These are phyloP conservation scores for Colletotrichum caudatum DNA, from an alignment of 2,329 filamentous ascomycete genomes.

Conservation along the genomic window DNA sequence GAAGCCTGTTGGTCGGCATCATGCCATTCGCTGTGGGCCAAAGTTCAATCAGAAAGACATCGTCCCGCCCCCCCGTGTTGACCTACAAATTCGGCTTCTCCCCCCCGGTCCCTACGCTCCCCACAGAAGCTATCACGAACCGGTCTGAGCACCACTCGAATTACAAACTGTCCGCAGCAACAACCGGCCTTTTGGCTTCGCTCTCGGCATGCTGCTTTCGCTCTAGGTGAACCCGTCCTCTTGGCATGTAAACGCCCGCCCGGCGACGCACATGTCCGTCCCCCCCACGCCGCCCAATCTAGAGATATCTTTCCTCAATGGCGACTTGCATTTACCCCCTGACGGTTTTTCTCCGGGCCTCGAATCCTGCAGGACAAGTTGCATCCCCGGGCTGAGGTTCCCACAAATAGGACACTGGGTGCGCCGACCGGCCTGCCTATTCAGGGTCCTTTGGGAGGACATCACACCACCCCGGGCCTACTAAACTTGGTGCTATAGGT, in stretches of 20 bases:
- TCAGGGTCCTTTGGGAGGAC: constrained; percentile 32
- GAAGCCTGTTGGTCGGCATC: constrained; percentile 1
- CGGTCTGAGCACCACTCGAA: constrained; percentile 13
- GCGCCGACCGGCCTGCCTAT: constrained; percentile 40
- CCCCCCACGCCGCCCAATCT: neutral
- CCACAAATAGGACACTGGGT: constrained; percentile 37
- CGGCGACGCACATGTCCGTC: neutral
- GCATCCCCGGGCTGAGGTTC: constrained; percentile 32
- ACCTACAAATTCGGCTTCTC: constrained; percentile 6
- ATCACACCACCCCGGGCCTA: constrained; percentile 19
- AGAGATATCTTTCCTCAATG: neutral
- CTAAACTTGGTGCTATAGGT: neutral
- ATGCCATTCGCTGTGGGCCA: constrained; percentile 17
- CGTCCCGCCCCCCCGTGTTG: constrained; percentile 17
- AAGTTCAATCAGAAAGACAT: neutral
- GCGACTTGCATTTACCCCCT: neutral
- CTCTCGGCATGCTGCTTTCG: constrained; percentile 15
- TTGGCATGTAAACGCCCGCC: neutral
- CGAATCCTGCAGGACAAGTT: constrained; percentile 35
- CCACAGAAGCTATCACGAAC: constrained; percentile 37
- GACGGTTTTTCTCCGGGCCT: constrained; percentile 20
- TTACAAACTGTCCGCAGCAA: constrained; percentile 22
- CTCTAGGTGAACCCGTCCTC: neutral
- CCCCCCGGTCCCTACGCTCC: constrained; percentile 20
- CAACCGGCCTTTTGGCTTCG: constrained; percentile 23